A percentile compares a stretch with the other conserved stretches of the same genome.
Evolutionary conservation across 768 basidiomycete species (phyloP).

Genomic region (Amanita rubescens): DNA sequence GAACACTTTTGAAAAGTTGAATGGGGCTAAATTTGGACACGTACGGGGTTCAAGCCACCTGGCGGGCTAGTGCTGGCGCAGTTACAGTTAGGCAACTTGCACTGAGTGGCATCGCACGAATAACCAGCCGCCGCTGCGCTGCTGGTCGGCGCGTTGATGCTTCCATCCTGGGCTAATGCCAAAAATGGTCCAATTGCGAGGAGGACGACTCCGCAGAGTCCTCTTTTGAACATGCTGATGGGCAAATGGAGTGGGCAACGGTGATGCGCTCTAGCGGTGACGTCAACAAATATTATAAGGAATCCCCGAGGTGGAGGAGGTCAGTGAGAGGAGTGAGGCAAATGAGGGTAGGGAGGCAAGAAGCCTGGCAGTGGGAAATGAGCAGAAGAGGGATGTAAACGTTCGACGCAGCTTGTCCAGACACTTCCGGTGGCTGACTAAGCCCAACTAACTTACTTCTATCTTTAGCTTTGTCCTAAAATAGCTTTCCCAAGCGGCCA

Average conservation of each 20-base stretch:
- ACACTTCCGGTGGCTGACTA: background rate
- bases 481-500: no score
- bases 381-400: background rate
- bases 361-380: background rate
- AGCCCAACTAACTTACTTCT: background rate
- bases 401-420: background rate
- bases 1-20: background rate
- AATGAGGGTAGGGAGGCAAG: background rate
- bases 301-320: background rate
- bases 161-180: slow-evolving; percentile 45
- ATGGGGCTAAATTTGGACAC: slow-evolving; percentile 16
- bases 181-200: slow-evolving; percentile 24
- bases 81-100: slow-evolving; percentile 63
- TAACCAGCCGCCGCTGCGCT: slow-evolving; percentile 55
- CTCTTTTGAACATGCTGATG: background rate
- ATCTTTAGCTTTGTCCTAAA: background rate
- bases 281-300: background rate
- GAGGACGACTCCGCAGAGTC: slow-evolving; percentile 14
- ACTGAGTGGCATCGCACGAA: slow-evolving; percentile 57
- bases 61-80: slow-evolving; percentile 71
- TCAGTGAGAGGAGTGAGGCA: background rate
- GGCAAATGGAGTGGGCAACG: no score
- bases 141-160: slow-evolving; percentile 44
- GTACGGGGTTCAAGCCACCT: slow-evolving; percentile 58
- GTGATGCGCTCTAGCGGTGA: background rate